These are phyloP conservation scores for Aaosphaeria arxii DNA, from an alignment of 2,329 filamentous ascomycete species.

Conservation along the genomic window DNA sequence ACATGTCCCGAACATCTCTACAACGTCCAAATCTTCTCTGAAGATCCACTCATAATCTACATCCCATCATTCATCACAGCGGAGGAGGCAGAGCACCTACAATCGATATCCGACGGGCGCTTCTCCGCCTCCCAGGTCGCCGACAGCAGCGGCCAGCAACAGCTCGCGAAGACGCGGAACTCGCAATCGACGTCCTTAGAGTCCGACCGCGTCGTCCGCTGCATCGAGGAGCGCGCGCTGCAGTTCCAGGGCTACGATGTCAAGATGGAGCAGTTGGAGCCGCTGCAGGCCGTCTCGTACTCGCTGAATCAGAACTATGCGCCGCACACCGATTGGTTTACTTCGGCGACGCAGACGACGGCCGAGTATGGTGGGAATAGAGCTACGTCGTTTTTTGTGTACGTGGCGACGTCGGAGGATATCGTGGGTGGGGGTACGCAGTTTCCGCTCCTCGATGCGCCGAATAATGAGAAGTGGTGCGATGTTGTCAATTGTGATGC, in stretches of 20 bases:
- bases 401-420: constrained; percentile 41
- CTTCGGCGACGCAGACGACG: constrained; percentile 13
- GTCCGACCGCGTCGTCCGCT: constrained; percentile 47
- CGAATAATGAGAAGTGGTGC: constrained; percentile 50
- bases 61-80: constrained; percentile 54
- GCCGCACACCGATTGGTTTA: constrained; percentile 56
- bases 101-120: constrained; percentile 46
- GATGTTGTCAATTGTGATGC: constrained; percentile 52
- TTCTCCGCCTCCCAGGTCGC: constrained; percentile 18
- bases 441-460: constrained; percentile 51
- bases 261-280: constrained; percentile 49
- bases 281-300: constrained; percentile 47
- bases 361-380: constrained; percentile 32
- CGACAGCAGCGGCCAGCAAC: constrained; percentile 17
- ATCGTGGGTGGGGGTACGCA: constrained; percentile 58
- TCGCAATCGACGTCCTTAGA: constrained; percentile 20
- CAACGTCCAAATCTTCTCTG: constrained; percentile 48
- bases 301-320: constrained; percentile 53
- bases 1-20: constrained; percentile 38
- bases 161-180: constrained; percentile 16
- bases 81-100: constrained; percentile 47
- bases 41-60: constrained; percentile 55
- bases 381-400: constrained; percentile 59
- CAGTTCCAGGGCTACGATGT: constrained; percentile 53
- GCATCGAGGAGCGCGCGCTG: constrained; percentile 55